Evolutionary conservation across 164 flowering plant genomes (phyloP), one percentile per base, ranked within the genome.

Genomic region (Sextonia rubra): DNA sequence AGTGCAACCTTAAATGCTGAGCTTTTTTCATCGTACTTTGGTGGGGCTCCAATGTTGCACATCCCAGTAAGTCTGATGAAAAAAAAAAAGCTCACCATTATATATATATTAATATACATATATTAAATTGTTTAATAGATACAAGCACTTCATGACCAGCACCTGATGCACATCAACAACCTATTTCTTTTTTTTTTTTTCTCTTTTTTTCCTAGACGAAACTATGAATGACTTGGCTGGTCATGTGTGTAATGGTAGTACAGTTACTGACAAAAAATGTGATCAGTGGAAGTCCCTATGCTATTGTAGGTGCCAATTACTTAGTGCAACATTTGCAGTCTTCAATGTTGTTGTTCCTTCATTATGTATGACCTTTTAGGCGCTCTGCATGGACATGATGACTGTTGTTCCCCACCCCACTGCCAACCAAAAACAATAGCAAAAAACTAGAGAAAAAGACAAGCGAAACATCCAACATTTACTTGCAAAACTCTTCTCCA

Each of bases 1-100:
- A 94, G 98, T 84, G 98, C 97, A 60, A 94, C 98, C 47, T 75
- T 94, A 49, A 87, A 94, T 85, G 97, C 98, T 6, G 96, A 88
- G 77, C 91, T 94, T 71, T 94, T 91, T 73, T 89, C 97, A 47
- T 86, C 91, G 12, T 94, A 90, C 79, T 91, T 90, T 83, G 85
- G 88, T 79, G 91, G 94, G 71, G 97, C 98, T 78, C 98, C 98
- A 77, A 86, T 74, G 77, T 68, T 94, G 18, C 91, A 91, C 73
- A 91, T 94, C 76, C 98, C 97, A 70, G 98, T 94, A 84, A 86
- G 95, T 86, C 76, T 66, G 18, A 26, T 69, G 30, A 69, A 26
- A 60, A 1, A 37, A 37, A 37, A 37, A 37, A 37, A 37, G 8
- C 44, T 37, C 11, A 37, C 11, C 44, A n/a, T n/a, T n/a, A n/a